Conservation (phyloP, 257 asterid species). For the Primulina huaijiensis region DNA sequence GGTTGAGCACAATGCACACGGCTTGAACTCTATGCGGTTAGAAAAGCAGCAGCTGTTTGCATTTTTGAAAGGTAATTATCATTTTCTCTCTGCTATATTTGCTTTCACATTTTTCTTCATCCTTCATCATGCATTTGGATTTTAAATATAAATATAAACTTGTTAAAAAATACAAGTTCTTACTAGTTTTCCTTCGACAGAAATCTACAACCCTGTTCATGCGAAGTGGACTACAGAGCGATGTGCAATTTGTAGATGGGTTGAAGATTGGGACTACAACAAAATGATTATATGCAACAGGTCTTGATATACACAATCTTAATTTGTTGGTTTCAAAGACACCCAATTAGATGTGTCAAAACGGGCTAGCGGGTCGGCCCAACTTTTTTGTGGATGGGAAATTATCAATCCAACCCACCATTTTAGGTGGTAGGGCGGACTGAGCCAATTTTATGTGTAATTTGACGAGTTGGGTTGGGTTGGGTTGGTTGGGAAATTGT, state of each 20-base stretch:
- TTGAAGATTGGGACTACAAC: slow-evolving; percentile 97
- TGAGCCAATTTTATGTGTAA: no score
- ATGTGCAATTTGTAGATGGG: slow-evolving; percentile 99
- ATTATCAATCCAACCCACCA: no score
- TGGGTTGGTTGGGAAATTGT: no score
- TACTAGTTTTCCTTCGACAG: slow-evolving; percentile 40
- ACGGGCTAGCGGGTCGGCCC: no score
- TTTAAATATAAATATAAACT: not conserved
- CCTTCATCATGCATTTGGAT: slow-evolving; percentile 17
- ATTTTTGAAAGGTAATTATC: slow-evolving; percentile 58
- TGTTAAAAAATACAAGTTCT: slow-evolving; percentile 14
- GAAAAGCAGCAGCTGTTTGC: slow-evolving; percentile 66
- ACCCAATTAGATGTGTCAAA: no score
- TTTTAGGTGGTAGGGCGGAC: no score
- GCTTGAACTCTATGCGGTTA: slow-evolving; percentile 41
- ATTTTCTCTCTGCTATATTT: slow-evolving; percentile 21
- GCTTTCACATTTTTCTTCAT: not conserved
- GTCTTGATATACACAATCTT: slow-evolving; percentile 37
- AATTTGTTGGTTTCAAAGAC: slow-evolving; percentile 2
- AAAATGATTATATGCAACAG: slow-evolving; percentile 96
- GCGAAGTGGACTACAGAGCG: slow-evolving; percentile 94
- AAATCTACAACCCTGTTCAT: slow-evolving; percentile 62
- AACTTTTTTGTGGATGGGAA: no score
- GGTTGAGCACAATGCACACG: slow-evolving; percentile 42
- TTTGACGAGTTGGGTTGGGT: no score